These are phyloP conservation scores for Manihot esculenta DNA, from an alignment of 441 rosid species.

Conservation along the genomic window DNA sequence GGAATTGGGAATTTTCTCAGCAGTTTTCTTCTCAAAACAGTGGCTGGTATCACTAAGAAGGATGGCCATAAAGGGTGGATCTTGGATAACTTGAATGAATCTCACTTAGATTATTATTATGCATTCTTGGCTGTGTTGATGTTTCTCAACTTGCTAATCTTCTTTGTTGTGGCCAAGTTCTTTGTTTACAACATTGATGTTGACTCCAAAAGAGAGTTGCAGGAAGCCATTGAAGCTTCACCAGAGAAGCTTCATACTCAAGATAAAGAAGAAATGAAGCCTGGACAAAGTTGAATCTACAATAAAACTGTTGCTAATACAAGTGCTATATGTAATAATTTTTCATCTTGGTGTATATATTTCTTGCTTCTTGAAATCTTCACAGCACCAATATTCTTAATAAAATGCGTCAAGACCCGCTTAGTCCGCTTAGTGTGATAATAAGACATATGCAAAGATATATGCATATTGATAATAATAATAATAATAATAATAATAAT, in stretches of 20 bases:
- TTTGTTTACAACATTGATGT: conserved; percentile 76
- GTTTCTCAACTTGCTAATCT: conserved; percentile 54
- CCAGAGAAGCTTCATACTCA: background rate
- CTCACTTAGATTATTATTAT: conserved; percentile 75
- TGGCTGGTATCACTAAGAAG: conserved; percentile 46
- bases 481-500: too few species aligned
- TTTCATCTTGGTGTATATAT: too few species aligned
- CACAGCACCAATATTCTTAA: too few species aligned
- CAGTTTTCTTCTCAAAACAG: conserved; percentile 60
- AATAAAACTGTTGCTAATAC: too few species aligned
- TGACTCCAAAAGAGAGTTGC: conserved; percentile 27
- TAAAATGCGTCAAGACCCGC: too few species aligned
- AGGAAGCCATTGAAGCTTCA: conserved; percentile 22
- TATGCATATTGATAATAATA: too few species aligned
- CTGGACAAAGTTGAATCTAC: too few species aligned
- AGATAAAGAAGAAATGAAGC: too few species aligned
- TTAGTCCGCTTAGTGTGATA: too few species aligned
- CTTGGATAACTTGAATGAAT: conserved; percentile 64
- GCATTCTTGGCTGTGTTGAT: conserved; percentile 58
- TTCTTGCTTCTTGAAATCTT: too few species aligned
- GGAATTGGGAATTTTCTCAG: conserved; percentile 73
- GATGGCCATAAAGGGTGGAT: conserved; percentile 67
- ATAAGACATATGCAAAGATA: too few species aligned
- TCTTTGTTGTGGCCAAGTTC: conserved; percentile 52
- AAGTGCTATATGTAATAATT: too few species aligned